Evolutionary conservation across 2,329 filamentous ascomycete genomes (phyloP).

Genomic region (Penicillium sp.): DNA sequence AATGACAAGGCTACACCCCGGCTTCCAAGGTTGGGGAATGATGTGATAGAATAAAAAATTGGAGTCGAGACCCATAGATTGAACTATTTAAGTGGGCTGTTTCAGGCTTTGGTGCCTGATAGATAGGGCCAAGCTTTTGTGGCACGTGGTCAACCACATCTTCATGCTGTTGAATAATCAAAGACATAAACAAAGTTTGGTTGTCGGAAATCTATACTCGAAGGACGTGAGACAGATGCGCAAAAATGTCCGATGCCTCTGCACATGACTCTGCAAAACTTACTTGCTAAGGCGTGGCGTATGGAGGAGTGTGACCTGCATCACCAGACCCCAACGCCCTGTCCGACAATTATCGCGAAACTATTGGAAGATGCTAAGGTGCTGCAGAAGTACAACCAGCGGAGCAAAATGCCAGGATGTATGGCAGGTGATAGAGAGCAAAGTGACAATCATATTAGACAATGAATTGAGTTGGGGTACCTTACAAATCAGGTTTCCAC

Average conservation of each 20-base stretch:
- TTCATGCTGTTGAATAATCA: slow-evolving; percentile 45
- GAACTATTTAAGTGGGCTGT: neutral
- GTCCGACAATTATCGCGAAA: slow-evolving; percentile 19
- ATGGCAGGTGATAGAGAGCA: neutral
- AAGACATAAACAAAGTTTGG: slow-evolving; percentile 43
- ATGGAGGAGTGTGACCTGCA: slow-evolving; percentile 20
- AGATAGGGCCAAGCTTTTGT: slow-evolving; percentile 34
- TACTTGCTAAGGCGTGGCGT: slow-evolving; percentile 28
- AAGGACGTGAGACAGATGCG: slow-evolving; percentile 32
- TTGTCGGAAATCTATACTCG: slow-evolving; percentile 42
- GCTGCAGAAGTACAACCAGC: neutral
- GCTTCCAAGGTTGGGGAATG: neutral
- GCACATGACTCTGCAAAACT: slow-evolving; percentile 21
- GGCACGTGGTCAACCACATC: slow-evolving; percentile 47
- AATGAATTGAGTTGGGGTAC: no score
- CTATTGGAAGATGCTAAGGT: slow-evolving; percentile 8
- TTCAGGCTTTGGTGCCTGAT: neutral
- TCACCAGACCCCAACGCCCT: slow-evolving; percentile 11
- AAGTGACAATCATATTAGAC: no score
- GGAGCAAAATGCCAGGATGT: neutral
- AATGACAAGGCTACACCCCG: neutral
- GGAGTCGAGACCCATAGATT: neutral
- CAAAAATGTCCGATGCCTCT: slow-evolving; percentile 16
- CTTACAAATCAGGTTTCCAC: no score
- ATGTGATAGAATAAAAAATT: neutral